These are phyloP conservation scores for Musa schizocarpa DNA, from an alignment of 176 grass and related monocot species.

Conservation along the genomic window DNA sequence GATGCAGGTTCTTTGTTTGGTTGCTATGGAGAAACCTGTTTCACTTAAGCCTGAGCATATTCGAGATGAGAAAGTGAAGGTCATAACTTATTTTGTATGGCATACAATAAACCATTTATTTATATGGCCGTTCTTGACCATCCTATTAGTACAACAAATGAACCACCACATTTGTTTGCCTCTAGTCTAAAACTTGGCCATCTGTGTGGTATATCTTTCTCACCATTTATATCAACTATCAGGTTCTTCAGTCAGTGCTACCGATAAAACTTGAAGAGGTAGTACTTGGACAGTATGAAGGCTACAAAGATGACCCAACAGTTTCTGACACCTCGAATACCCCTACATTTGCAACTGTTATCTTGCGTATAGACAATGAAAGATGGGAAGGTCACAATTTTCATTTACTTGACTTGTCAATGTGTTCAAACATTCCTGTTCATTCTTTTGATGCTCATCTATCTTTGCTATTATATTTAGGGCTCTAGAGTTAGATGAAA, in stretches of 20 bases:
- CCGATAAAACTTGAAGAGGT: constrained; percentile 88
- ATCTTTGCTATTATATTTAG: not conserved
- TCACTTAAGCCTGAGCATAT: constrained; percentile 99
- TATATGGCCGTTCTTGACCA: too few species aligned
- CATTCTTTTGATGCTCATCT: not conserved
- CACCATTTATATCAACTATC: constrained; percentile 13
- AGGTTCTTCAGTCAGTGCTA: constrained; percentile 96
- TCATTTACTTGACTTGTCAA: not conserved
- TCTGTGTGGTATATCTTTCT: not conserved
- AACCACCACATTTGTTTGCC: too few species aligned
- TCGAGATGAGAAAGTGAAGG: constrained; percentile 99
- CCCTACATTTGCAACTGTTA: constrained; percentile 90
- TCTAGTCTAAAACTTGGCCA: too few species aligned
- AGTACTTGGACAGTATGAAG: constrained; percentile 92
- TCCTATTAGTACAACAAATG: too few species aligned
- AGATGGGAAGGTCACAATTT: constrained; percentile 86
- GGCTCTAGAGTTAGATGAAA: not conserved
- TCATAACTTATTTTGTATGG: not conserved
- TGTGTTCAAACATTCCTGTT: not conserved
- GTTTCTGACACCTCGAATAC: constrained; percentile 93
- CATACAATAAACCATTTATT: too few species aligned
- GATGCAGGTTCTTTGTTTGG: constrained; percentile 84
- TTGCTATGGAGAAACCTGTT: constrained; percentile 99
- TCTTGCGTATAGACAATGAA: constrained; percentile 88
- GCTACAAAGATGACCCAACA: constrained; percentile 92